Conservation (phyloP, 2,329 filamentous ascomycete species). For the Curvularia sp. region DNA sequence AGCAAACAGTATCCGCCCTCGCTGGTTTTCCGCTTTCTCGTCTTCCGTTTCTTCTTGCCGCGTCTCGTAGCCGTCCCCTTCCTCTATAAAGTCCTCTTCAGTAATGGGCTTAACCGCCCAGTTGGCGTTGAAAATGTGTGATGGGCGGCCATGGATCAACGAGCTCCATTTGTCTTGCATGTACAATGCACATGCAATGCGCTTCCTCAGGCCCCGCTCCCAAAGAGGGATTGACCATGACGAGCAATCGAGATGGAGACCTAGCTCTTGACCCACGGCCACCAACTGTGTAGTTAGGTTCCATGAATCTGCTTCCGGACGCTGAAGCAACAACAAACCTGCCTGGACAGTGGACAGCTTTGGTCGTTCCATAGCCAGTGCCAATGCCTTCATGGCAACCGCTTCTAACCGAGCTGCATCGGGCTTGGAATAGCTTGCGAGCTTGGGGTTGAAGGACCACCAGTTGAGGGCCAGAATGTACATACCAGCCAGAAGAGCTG, state of each 20-base stretch:
- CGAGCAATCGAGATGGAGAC: constrained; percentile 85
- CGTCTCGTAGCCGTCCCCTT: constrained; percentile 61
- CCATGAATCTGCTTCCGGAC: constrained; percentile 80
- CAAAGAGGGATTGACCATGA: constrained; percentile 86
- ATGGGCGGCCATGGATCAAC: constrained; percentile 82
- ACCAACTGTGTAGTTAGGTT: constrained; percentile 86
- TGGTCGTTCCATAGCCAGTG: constrained; percentile 78
- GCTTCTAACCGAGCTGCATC: constrained; percentile 76
- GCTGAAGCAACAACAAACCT: constrained; percentile 75
- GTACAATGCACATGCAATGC: constrained; percentile 88
- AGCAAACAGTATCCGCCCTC: constrained; percentile 73
- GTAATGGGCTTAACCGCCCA: constrained; percentile 78
- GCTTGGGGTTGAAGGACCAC: constrained; percentile 76
- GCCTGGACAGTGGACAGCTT: constrained; percentile 84
- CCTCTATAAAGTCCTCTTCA: constrained; percentile 74
- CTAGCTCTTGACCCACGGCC: constrained; percentile 84
- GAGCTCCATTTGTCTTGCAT: constrained; percentile 96
- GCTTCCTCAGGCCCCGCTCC: constrained; percentile 84
- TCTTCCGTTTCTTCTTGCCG: constrained; percentile 58
- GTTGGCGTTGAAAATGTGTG: constrained; percentile 72
- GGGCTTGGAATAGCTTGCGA: constrained; percentile 70
- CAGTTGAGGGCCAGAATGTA: constrained; percentile 88
- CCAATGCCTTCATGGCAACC: constrained; percentile 74
- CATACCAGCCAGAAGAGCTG: constrained; percentile 77
- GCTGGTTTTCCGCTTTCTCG: constrained; percentile 67